These are phyloP conservation scores for Botrytis fragariae DNA, from an alignment of 2,329 filamentous ascomycete genomes.

Conservation along the genomic window DNA sequence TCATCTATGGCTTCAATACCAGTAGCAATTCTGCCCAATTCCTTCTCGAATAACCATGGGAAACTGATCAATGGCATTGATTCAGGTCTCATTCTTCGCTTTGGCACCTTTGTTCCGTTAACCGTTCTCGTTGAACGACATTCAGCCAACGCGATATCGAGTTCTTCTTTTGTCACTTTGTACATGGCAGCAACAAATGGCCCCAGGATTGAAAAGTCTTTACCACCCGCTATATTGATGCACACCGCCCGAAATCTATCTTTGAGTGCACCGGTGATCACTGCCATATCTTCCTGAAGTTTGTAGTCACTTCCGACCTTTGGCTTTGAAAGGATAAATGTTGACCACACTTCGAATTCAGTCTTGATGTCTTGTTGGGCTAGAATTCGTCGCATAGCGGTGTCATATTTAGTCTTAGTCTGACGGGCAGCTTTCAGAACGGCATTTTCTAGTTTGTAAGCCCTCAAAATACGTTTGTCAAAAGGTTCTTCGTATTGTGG, in stretches of 20 bases:
- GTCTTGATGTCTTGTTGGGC: conserved; percentile 78
- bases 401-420: conserved; percentile 78
- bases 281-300: conserved; percentile 77
- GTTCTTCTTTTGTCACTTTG: conserved; percentile 70
- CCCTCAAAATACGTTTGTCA: conserved; percentile 68
- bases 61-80: conserved; percentile 85
- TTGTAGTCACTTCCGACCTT: conserved; percentile 77
- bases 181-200: conserved; percentile 88
- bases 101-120: conserved; percentile 41
- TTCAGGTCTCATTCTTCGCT: conserved; percentile 43
- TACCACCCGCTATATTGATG: conserved; percentile 60
- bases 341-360: conserved; percentile 90
- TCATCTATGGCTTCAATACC: conserved; percentile 33
- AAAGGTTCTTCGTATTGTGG: conserved; percentile 73
- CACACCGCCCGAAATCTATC: conserved; percentile 67
- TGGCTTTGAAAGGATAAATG: conserved; percentile 76
- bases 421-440: conserved; percentile 57
- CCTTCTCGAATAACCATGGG: conserved; percentile 81
- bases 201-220: conserved; percentile 57
- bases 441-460: conserved; percentile 54
- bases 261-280: conserved; percentile 63
- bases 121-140: conserved; percentile 42
- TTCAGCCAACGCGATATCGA: conserved; percentile 57
- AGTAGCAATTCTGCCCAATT: conserved; percentile 68
- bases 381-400: conserved; percentile 73